Conservation (phyloP, 2,329 filamentous ascomycete species). For the Paramyrothecium roridum region DNA sequence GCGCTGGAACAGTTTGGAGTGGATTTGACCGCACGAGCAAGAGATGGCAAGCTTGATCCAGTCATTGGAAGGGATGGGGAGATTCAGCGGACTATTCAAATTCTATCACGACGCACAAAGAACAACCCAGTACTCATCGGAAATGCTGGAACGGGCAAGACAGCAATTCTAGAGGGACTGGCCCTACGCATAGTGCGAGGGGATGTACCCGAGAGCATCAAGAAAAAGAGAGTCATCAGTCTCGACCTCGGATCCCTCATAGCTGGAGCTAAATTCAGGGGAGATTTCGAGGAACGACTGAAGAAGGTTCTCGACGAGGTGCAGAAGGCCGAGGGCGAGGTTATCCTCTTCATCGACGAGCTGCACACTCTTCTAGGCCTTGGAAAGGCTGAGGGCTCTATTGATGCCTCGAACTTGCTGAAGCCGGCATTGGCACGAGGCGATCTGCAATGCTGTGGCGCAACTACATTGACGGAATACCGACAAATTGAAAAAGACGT, state of each 20-base stretch:
- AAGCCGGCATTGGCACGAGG: constrained; percentile 93
- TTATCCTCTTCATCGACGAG: constrained; percentile 95
- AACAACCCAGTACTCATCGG: constrained; percentile 97
- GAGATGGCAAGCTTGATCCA: constrained; percentile 87
- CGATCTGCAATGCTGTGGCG: constrained; percentile 91
- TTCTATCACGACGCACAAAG: constrained; percentile 88
- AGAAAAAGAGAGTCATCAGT: constrained; percentile 85
- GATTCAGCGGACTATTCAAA: constrained; percentile 91
- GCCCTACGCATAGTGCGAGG: constrained; percentile 87
- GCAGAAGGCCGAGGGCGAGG: constrained; percentile 79
- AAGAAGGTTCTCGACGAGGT: constrained; percentile 92
- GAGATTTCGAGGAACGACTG: constrained; percentile 91
- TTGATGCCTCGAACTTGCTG: constrained; percentile 91
- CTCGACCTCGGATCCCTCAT: constrained; percentile 90
- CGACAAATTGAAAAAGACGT: constrained; percentile 94
- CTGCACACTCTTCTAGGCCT: constrained; percentile 87
- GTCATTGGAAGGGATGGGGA: constrained; percentile 91
- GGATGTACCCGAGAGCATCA: constrained; percentile 93
- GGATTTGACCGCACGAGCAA: constrained; percentile 82
- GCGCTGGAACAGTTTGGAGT: constrained; percentile 89
- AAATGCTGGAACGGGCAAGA: constrained; percentile 88
- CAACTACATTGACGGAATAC: constrained; percentile 91
- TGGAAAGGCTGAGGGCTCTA: constrained; percentile 92
- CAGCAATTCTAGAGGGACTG: constrained; percentile 85
- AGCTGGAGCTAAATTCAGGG: constrained; percentile 90